These are phyloP conservation scores for Furcasterigmium sp. DNA, from an alignment of 2,329 filamentous ascomycete species.

Conservation along the genomic window DNA sequence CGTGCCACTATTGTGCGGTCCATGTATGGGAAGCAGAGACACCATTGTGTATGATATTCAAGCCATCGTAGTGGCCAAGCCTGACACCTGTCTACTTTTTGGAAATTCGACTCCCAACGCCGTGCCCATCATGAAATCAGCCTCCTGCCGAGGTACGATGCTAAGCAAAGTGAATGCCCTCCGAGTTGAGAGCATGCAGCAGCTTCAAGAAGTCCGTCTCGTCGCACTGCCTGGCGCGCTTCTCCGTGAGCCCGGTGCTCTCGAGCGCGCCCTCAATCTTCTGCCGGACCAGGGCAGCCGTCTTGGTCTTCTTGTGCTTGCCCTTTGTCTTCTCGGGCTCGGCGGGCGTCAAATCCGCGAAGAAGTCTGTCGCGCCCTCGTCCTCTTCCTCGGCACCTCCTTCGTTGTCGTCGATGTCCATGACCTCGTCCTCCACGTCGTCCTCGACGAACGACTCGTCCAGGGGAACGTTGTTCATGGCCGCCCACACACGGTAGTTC, in stretches of 20 bases:
- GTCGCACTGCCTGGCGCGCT: slow-evolving; percentile 79
- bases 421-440: slow-evolving; percentile 30
- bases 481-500: slow-evolving; percentile 89
- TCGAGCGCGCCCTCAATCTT: slow-evolving; percentile 86
- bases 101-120: slow-evolving; percentile 10
- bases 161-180: slow-evolving; percentile 87
- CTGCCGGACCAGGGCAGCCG: slow-evolving; percentile 74
- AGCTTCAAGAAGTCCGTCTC: slow-evolving; percentile 87
- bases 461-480: slow-evolving; percentile 73
- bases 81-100: no score
- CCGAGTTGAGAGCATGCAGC: slow-evolving; percentile 77
- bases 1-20: no score
- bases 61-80: no score
- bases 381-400: slow-evolving; percentile 45
- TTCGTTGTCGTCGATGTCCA: slow-evolving; percentile 39
- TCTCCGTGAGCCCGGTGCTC: slow-evolving; percentile 74
- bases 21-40: no score
- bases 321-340: slow-evolving; percentile 53
- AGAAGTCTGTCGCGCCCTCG: slow-evolving; percentile 77
- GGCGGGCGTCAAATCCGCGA: slow-evolving; percentile 58
- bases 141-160: not conserved
- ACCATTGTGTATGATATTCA: no score
- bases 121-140: slow-evolving; percentile 2
- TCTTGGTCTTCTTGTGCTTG: slow-evolving; percentile 72
- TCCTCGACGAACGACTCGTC: slow-evolving; percentile 57